Evolutionary conservation across 495 filamentous ascomycete species (phyloP).

Genomic region (Podospora pseudocomata): DNA sequence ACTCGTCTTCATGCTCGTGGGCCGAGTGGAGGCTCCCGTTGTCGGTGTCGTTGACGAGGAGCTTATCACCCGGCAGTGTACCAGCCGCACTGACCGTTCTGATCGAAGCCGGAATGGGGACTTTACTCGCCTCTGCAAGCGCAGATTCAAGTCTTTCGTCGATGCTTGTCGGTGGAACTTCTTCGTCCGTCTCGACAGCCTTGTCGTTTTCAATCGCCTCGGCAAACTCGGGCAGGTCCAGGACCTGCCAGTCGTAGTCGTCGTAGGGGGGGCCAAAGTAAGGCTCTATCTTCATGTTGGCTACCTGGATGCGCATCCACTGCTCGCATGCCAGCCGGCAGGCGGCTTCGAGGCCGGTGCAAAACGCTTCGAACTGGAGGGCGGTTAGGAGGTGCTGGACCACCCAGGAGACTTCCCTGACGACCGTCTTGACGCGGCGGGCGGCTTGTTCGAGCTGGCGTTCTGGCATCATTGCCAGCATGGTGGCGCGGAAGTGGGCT

Average conservation of each 20-base stretch:
- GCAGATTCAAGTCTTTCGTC: conserved; percentile 26
- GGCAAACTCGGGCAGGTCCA: conserved; percentile 36
- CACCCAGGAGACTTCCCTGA: conserved; percentile 38
- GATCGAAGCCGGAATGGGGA: not conserved
- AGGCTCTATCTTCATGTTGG: conserved; percentile 38
- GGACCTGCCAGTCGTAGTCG: conserved; percentile 40
- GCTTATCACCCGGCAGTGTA: not conserved
- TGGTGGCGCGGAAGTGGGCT: conserved; percentile 31
- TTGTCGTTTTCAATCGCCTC: conserved; percentile 11
- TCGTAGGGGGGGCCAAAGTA: conserved; percentile 40
- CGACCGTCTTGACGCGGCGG: conserved; percentile 35
- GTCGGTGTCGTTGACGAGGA: not conserved
- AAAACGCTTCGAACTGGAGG: conserved; percentile 35
- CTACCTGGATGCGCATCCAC: conserved; percentile 37
- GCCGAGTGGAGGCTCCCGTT: conserved; percentile 4
- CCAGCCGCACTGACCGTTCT: not conserved
- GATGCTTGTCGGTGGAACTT: not conserved
- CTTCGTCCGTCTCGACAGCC: conserved; percentile 1
- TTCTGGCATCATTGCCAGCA: conserved; percentile 32
- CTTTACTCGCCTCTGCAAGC: conserved; percentile 1
- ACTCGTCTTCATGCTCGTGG: conserved; percentile 6
- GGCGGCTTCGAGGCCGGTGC: conserved; percentile 31
- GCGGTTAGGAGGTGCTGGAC: conserved; percentile 36
- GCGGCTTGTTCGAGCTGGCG: conserved; percentile 30
- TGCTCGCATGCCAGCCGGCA: conserved; percentile 35